Percentiles rank a stretch among this genome's conserved stretches.
These are phyloP conservation scores for Pichia rugopelliculosa DNA, from an alignment of 805 yeast genomes.

Conservation along the genomic window DNA sequence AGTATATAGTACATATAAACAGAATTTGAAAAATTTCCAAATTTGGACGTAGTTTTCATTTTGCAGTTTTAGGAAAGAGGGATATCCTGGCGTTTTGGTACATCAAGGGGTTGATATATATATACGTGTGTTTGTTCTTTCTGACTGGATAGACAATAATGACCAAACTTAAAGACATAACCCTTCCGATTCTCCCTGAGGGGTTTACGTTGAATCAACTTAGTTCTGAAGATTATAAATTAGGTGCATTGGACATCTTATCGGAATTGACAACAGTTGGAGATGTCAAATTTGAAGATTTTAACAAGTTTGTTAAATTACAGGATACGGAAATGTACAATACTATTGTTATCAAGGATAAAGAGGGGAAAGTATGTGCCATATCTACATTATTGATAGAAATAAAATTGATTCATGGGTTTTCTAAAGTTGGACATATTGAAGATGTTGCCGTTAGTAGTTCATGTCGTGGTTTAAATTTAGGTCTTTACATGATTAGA, in stretches of 20 bases:
- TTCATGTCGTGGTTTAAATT: conserved; percentile 72
- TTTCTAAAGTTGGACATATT: conserved; percentile 86
- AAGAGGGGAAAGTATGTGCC: conserved; percentile 55
- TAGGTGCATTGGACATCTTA: conserved; percentile 58
- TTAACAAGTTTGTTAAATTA: conserved; percentile 41
- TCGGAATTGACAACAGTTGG: conserved; percentile 80
- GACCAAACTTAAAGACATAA: not conserved
- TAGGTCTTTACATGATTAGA: conserved; percentile 64
- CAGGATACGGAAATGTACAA: conserved; percentile 60
- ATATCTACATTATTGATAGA: conserved; percentile 80
- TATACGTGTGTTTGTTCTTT: too few species aligned
- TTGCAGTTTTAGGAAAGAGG: not conserved
- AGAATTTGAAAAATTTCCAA: not conserved
- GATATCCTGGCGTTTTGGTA: not conserved
- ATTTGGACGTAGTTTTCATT: not conserved
- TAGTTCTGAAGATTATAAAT: conserved; percentile 45
- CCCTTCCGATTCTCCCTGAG: conserved; percentile 33
- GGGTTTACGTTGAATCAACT: conserved; percentile 63
- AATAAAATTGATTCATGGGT: conserved; percentile 71
- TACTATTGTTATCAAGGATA: conserved; percentile 59
- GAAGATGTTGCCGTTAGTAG: conserved; percentile 84
- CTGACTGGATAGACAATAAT: not conserved
- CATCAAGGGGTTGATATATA: too few species aligned
- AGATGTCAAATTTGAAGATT: conserved; percentile 44
- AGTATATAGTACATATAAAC: too few species aligned